Base-by-base conservation (phyloP, 768 basidiomycete genomes). In the Hydnomerulius pinastri region DNA sequence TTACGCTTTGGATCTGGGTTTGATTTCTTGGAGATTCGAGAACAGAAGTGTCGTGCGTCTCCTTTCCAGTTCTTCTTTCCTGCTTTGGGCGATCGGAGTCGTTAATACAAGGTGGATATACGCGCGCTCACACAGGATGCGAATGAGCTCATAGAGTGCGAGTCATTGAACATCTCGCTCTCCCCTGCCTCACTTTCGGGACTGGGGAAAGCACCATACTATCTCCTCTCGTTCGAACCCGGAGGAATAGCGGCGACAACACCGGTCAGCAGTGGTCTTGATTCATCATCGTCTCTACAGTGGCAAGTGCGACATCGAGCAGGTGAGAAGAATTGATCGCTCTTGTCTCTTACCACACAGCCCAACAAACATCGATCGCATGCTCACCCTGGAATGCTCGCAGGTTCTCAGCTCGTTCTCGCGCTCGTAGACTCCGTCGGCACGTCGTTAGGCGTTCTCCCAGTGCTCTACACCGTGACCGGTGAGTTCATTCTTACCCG, bases 351-450 rank as follows among this genome's bases (percentile, higher is more conserved):
- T 30, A 17, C 42, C 24, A n/a, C 12, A 32, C 39, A 20, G 24
- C 17, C 24, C 33, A 20, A 32, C n/a, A 24, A 17, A 8, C 9
- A 24, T 2, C 21, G 43, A 11, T 0, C 41, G 46, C 21, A 27
- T 35, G 32, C 37, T 50, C 28, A 42, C 29, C 5, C 18, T 29
- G 3, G 33, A 25, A 43, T 35, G n/a, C n/a, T 33, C 30, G 23
- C 43, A 82, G 81, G 72, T 17, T 66, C 76, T 6, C 61, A 64
- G 25, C 54, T 82, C n/a, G 47, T 79, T 23, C 58, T 81, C 15
- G 70, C 64, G 18, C 69, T 80, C 17, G 66, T 77, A 9, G 77
- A 82, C 58, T 64, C 77, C 6, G 62, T 66, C 12, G 74, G 75
- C 4, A 71, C 62, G 37, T 69, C 73, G 1, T 76, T 75, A 0